Evolutionary conservation across 2,329 filamentous ascomycete genomes (phyloP).

Genomic region (Stachybotrys echinatus): DNA sequence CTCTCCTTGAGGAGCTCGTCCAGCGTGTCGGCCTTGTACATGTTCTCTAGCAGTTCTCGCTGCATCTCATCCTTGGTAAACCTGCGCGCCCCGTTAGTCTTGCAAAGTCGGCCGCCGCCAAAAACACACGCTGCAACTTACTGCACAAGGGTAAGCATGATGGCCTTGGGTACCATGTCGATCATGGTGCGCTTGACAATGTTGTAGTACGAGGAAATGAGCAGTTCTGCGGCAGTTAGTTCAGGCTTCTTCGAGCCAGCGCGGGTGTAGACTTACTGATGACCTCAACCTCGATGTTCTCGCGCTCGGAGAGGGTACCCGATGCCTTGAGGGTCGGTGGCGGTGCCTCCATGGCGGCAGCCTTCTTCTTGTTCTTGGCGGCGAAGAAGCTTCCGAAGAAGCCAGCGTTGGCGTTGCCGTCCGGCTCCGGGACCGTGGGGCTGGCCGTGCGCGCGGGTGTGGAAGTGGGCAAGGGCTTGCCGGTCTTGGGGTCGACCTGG

Average conservation of each 20-base stretch:
- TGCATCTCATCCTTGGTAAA: slow-evolving; percentile 99
- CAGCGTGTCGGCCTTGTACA: slow-evolving; percentile 87
- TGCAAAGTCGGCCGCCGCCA: not conserved
- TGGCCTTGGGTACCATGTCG: slow-evolving; percentile 98
- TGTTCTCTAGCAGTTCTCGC: slow-evolving; percentile 89
- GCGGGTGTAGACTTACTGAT: slow-evolving; percentile 66
- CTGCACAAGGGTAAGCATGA: slow-evolving; percentile 96
- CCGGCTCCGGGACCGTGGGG: slow-evolving; percentile 56
- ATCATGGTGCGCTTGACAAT: slow-evolving; percentile 99
- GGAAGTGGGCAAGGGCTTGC: slow-evolving; percentile 74
- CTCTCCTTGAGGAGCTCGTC: slow-evolving; percentile 97
- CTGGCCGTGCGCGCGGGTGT: slow-evolving; percentile 69
- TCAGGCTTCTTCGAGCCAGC: not conserved
- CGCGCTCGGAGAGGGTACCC: slow-evolving; percentile 87
- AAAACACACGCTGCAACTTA: slow-evolving; percentile 46
- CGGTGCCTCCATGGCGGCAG: slow-evolving; percentile 97
- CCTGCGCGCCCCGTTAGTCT: slow-evolving; percentile 37
- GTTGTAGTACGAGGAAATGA: slow-evolving; percentile 96
- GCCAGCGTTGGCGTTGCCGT: slow-evolving; percentile 56
- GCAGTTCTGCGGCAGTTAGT: slow-evolving; percentile 58
- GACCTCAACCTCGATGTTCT: slow-evolving; percentile 93
- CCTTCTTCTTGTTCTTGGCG: slow-evolving; percentile 99
- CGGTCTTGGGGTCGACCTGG: slow-evolving; percentile 97
- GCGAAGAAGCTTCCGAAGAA: slow-evolving; percentile 99
- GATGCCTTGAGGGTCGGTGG: slow-evolving; percentile 91